Evolutionary conservation across 768 basidiomycete genomes (phyloP), one percentile per base, ranked within the genome.

Genomic region (Termitomyces sp.): DNA sequence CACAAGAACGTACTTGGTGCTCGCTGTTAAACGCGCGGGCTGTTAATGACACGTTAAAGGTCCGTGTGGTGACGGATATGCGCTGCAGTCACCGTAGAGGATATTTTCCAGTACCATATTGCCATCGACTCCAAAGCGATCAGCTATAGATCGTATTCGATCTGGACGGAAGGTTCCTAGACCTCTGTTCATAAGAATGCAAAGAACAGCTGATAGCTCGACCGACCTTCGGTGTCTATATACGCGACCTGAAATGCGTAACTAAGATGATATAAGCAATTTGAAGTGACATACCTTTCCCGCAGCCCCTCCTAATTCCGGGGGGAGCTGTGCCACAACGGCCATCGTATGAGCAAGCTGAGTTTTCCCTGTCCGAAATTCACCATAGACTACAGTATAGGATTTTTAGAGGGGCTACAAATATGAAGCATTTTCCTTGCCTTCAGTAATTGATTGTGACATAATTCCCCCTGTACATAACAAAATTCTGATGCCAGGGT

Each of bases 291-390:
- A 5, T 53, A 86, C 90, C 79, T 92, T 96, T 43, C 95, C 95
- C 14, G 88, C 81, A 1, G 92, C 95, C 7, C 95, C 95, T 6
- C 94, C 94, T 65, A 94, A 80, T 51, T 96, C 94, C 2, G 84
- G 76, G 30, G 95, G 95, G 46, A 98, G 81, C 67, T 98, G 95
- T 4, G 92, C 73, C 5, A 94, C 76, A 7, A 98, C 92, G 65
- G 91, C 92, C 81, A 97, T 89, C 13, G 95, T 98, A 71, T 97
- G 96, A 26, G 92, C 93, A 51, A 96, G 77, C 68, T 98, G 96
- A 5, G 95, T 97, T 73, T 96, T 95, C 32, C 95, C 95, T 0
- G 96, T 98, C 33, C 95, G 83, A 71, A 90, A 98, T 71, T 98
- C 95, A 46, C 96, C 95, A 66, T 94, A 98, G 2, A 98, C 94